Evolutionary conservation across 129 eudicot species (phyloP), one percentile per base, ranked within the genome.

Genomic region (Silybum marianum): DNA sequence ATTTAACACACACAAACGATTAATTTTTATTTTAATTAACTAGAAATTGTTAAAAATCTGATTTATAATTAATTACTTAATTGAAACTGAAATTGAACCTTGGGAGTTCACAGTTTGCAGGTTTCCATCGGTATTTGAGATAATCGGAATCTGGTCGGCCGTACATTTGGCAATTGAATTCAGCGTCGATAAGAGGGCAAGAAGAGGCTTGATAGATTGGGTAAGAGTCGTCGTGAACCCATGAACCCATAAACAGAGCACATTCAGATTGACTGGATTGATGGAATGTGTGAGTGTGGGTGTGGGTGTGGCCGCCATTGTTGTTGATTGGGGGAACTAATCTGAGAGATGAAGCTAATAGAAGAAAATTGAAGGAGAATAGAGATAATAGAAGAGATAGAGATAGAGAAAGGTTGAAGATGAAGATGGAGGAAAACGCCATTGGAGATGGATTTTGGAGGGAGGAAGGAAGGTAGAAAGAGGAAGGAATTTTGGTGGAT

Each of bases 61-160:
- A 22, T 73, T 13, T 9, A 4, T 19, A n/a, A n/a, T n/a, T n/a
- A 73, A 42, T 73, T 73, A 18, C 6, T 3, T n/a, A 38, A 26
- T n/a, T 3, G 19, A 75, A 51, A 12, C 24, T 2, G 8, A 40
- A 8, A 51, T 16, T 14, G 23, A 92, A 94, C 98, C 98, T 90
- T 26, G 97, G 99, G 14, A 95, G 92, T 51, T 95, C 92, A 80
- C 99, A 95, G 68, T 83, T 85, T 23, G 91, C 91, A 9, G 99
- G 99, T 72, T 85, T 87, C 99, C 99, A 95, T 0, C 99, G 86
- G 54, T 90, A 95, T 79, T 92, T 92, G 84, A 95, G 94, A 86
- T 90, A 95, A 48, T 89, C 89, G 23, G 98, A 79, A 75, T 95
- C 99, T 44, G 99, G 99, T 42, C 99, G 86, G 39, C 99, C 99